These are phyloP conservation scores for Magnusiomyces magnusii DNA, from an alignment of 1,139 yeast genomes.

Conservation along the genomic window DNA sequence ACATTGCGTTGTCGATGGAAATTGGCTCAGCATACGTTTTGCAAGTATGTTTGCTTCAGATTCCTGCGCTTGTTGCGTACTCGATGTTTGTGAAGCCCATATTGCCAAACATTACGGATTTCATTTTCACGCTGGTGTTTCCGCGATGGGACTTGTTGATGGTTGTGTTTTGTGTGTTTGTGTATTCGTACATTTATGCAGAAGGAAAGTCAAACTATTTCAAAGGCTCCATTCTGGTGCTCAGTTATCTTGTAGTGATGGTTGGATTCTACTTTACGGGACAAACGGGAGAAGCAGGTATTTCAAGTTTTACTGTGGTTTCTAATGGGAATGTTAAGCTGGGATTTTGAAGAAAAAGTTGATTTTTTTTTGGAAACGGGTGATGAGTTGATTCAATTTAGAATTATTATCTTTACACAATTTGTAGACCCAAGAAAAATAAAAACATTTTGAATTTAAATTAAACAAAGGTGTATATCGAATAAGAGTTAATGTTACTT, in stretches of 20 bases:
- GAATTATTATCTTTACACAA: neutral
- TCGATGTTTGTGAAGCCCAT: constrained; percentile 45
- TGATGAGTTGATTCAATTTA: neutral
- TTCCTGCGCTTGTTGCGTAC: constrained; percentile 80
- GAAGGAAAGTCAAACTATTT: constrained; percentile 96
- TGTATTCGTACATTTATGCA: constrained; percentile 90
- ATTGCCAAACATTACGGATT: constrained; percentile 32
- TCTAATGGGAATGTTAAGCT: constrained; percentile 1
- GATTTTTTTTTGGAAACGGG: no score
- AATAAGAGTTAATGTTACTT: no score
- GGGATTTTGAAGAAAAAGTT: neutral
- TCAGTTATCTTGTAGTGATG: constrained; percentile 68
- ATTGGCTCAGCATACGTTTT: constrained; percentile 96
- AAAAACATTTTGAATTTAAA: no score
- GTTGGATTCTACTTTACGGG: constrained; percentile 72
- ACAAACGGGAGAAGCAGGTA: constrained; percentile 14
- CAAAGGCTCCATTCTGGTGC: constrained; percentile 83
- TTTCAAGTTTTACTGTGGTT: constrained; percentile 1
- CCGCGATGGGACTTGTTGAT: constrained; percentile 96
- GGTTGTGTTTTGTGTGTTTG: constrained; percentile 72
- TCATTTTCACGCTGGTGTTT: constrained; percentile 74
- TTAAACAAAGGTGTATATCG: no score
- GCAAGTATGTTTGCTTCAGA: constrained; percentile 92
- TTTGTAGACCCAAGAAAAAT: no score
- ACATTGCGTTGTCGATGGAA: constrained; percentile 88